phyloP scores from a whole-genome alignment of 352 stramenopile genomes.

The Globisporangium yorkense region DNA sequence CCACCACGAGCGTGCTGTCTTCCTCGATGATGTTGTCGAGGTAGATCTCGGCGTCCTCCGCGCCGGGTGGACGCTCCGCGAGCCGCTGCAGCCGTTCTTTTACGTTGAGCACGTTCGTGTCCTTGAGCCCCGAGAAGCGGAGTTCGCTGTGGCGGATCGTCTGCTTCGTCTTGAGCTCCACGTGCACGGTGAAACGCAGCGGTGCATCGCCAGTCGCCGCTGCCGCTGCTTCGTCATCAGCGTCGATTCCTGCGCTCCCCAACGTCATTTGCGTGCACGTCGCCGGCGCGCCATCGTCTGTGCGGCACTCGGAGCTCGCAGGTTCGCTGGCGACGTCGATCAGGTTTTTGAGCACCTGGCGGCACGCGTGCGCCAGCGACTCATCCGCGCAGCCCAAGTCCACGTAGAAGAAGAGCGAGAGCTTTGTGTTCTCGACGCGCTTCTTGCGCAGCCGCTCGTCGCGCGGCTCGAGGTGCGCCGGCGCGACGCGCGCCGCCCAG shows the following conservation, averaged over 20 bases:
- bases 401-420: slow-evolving; percentile 81
- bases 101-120: slow-evolving; percentile 65
- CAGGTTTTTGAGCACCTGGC: slow-evolving; percentile 39
- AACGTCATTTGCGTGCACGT: slow-evolving; percentile 39
- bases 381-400: slow-evolving; percentile 74
- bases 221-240: neutral
- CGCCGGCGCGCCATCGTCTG: slow-evolving; percentile 5
- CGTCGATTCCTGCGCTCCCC: slow-evolving; percentile 27
- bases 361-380: slow-evolving; percentile 38
- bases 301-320: slow-evolving; percentile 9
- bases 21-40: slow-evolving; percentile 71
- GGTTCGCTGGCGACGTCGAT: slow-evolving; percentile 45
- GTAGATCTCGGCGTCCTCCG: slow-evolving; percentile 39
- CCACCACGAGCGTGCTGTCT: slow-evolving; percentile 54
- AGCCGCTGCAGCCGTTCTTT: slow-evolving; percentile 54
- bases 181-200: slow-evolving; percentile 41
- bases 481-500: slow-evolving; percentile 44
- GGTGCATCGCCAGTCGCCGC: slow-evolving; percentile 13
- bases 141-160: slow-evolving; percentile 34
- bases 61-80: slow-evolving; percentile 20
- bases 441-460: slow-evolving; percentile 36
- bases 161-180: slow-evolving; percentile 38
- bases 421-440: slow-evolving; percentile 35
- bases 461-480: slow-evolving; percentile 30
- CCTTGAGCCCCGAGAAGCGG: slow-evolving; percentile 47